Evolutionary conservation across 768 basidiomycete species (phyloP), one percentile per base, ranked within the genome.

Genomic region (Calvatia gigantea): DNA sequence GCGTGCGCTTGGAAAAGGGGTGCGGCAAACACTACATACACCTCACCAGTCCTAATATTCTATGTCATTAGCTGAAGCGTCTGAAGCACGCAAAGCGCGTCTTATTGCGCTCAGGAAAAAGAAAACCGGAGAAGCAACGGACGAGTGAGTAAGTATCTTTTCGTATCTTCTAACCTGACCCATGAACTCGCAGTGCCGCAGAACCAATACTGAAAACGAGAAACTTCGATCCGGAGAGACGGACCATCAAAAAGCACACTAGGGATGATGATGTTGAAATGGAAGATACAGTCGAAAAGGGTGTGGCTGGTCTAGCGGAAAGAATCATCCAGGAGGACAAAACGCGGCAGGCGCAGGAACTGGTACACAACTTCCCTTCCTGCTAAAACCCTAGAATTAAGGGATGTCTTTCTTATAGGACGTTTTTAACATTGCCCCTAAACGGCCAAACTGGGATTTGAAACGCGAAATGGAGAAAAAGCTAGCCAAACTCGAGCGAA

Each of bases 401-500:
- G 32, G 44, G 31, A 46, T 23, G 43, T 56, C 41, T 46, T n/a
- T 29, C 32, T 43, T 42, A 37, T 37, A 96, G 94, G 92, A 96
- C 67, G 77, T 97, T 42, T 91, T 97, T 68, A 98, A 97, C 67
- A 98, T 99, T 62, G 95, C 94, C 21, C 97, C 97, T 3, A 98
- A 95, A 79, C 82, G 94, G 44, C 87, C 92, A 8, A 98, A 96
- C 70, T 96, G 94, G 94, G 94, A 96, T 68, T 76, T 97, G 64
- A 95, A 94, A 69, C 84, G 94, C 55, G 94, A 98, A 64, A 85
- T 95, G 73, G 91, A 95, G 55, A 92, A 89, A 75, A 94, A 91
- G 68, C 70, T 94, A 44, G 81, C 86, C 6, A 94, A 86, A 66
- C 76, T 98, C n/a, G 94, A 97, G 64, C 75, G 91, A 62, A 87